These are phyloP conservation scores for Cymbidium sinense DNA, from an alignment of 106 monocot genomes.

Conservation along the genomic window DNA sequence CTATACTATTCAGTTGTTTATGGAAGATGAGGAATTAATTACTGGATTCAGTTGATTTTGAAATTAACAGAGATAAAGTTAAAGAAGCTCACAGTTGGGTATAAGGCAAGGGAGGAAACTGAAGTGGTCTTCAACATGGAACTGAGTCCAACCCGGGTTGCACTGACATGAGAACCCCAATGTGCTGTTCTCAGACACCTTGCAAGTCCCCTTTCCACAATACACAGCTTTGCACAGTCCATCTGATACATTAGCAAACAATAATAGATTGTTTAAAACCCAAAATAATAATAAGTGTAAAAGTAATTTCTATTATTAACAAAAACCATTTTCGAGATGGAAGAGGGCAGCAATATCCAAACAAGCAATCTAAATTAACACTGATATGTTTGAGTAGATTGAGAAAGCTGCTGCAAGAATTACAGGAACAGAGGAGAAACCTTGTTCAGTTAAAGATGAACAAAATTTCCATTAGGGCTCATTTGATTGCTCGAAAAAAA, in stretches of 20 bases:
- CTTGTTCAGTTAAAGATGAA: neutral
- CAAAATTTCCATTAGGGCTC: neutral
- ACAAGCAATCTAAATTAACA: too few relatives aligned
- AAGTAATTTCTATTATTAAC: neutral
- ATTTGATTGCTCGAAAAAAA: too few relatives aligned
- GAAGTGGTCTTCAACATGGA: constrained; percentile 29
- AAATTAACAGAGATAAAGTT: neutral
- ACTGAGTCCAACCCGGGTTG: constrained; percentile 43
- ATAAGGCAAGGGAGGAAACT: constrained; percentile 51
- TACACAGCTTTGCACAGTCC: constrained; percentile 31
- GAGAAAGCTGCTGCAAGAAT: neutral
- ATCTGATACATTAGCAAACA: constrained; percentile 15
- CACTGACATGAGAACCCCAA: constrained; percentile 55
- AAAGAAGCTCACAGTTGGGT: constrained; percentile 49
- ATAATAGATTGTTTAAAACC: neutral
- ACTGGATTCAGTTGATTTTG: too few relatives aligned
- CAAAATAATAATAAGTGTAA: neutral
- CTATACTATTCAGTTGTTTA: too few relatives aligned
- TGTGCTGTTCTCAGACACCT: constrained; percentile 4
- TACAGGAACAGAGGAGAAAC: neutral
- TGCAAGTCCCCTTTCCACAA: constrained; percentile 60
- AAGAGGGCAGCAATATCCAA: too few relatives aligned
- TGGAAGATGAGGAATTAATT: too few relatives aligned
- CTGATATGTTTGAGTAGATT: too few relatives aligned
- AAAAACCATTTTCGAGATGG: neutral